Evolutionary conservation across 192 early-diverging fungal genomes (phyloP).

Genomic region (Tieghemiomyces parasiticus): DNA sequence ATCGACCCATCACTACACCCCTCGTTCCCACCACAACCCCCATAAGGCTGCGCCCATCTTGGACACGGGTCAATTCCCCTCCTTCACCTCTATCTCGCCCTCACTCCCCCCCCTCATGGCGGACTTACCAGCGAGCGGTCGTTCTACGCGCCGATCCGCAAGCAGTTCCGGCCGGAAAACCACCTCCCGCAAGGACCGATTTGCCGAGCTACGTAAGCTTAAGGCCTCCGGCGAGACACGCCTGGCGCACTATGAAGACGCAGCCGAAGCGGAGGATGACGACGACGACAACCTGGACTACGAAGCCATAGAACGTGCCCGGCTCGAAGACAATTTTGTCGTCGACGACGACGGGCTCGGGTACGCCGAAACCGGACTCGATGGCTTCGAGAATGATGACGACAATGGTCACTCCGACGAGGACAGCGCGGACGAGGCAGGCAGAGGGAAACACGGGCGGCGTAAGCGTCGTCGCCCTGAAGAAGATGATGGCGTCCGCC

Average conservation of each 20-base stretch:
- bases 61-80: too few relatives aligned
- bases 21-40: too few relatives aligned
- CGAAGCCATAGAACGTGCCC: constrained; percentile 12
- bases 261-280: neutral
- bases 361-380: constrained; percentile 16
- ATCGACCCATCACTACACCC: too few relatives aligned
- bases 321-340: constrained; percentile 23
- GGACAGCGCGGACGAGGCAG: neutral
- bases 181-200: constrained; percentile 11
- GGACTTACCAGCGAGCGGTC: too few relatives aligned
- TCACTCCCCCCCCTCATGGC: too few relatives aligned
- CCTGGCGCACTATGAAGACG: neutral
- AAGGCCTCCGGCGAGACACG: constrained; percentile 24
- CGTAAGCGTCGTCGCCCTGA: too few relatives aligned
- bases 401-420: constrained; percentile 9
- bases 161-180: too few relatives aligned
- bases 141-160: too few relatives aligned
- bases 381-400: constrained; percentile 19
- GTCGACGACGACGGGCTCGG: constrained; percentile 28
- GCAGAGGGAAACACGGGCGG: too few relatives aligned
- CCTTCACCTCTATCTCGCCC: too few relatives aligned
- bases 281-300: constrained; percentile 27
- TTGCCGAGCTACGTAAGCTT: constrained; percentile 22
- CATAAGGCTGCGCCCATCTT: too few relatives aligned
- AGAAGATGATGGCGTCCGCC: too few relatives aligned